Evolutionary conservation across 2,329 filamentous ascomycete species (phyloP), one percentile per base, ranked within the genome.

Genomic region (Neonectria coccinea): DNA sequence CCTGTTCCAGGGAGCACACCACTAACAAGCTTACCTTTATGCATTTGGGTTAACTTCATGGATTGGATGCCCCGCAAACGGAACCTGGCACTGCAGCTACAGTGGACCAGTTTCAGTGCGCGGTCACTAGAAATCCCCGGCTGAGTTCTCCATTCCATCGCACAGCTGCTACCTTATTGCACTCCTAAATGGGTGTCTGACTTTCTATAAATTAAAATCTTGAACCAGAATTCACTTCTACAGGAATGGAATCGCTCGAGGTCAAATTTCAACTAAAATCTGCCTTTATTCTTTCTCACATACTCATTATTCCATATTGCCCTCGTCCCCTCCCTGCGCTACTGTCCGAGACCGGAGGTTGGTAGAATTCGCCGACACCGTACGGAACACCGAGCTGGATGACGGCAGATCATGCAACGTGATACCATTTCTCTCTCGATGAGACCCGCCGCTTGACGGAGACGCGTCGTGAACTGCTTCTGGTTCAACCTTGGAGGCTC

Each of bases 331-430:
- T 33, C 56, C 53, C n/a, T 60, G 62, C 12, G 27, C 18, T 14
- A 22, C 11, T 4, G 29, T 53, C 29, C 62, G 62, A 52, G 56
- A 42, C 16, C 70, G 62, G n/a, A 72, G 50, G 4, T 60, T 59
- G 11, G 27, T 55, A 2, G 56, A 65, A 10, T 59, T 61, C 10
- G 59, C 66, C 18, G 69, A 72, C 0, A 33, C 84, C 1, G 88
- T 90, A 9, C 85, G 80, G 67, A 91, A 91, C 0, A 90, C 88
- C 0, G 88, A 90, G 2, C 86, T 89, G 5, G 88, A 89, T 2
- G 88, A 89, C 1, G 84, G 83, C 67, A 86, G 71, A 27, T 83
- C 77, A 64, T 85, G 81, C 42, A 87, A 67, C n/a, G 78, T 70
- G 22, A 86, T 29, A 1, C 56, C 67, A 25, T 65, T 27, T 10